phyloP scores from a whole-genome alignment of 2,329 filamentous ascomycete genomes.

The Pseudopithomyces chartarum region DNA sequence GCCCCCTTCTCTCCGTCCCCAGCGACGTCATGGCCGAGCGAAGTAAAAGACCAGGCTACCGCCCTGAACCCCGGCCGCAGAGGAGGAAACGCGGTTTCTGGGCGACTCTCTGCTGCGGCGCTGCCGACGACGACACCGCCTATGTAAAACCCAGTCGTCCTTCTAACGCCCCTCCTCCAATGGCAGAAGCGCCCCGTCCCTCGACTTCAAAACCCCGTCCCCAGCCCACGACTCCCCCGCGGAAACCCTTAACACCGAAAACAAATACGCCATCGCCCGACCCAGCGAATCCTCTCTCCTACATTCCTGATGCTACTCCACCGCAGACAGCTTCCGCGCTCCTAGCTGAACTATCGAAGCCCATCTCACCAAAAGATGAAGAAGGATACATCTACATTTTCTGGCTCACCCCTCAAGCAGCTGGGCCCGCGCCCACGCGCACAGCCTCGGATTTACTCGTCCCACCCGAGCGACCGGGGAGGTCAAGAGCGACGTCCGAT shows the following conservation, averaged over 20 bases:
- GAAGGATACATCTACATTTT: conserved; percentile 97
- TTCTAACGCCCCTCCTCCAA: background rate
- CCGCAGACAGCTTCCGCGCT: conserved; percentile 72
- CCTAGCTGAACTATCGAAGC: conserved; percentile 77
- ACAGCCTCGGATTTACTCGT: conserved; percentile 51
- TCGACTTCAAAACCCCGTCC: background rate
- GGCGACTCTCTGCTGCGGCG: conserved; percentile 49
- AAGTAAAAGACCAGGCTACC: conserved; percentile 22
- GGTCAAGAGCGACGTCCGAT: conserved; percentile 38
- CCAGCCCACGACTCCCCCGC: conserved; percentile 22
- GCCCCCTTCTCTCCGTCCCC: conserved; percentile 52
- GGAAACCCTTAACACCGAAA: conserved; percentile 26
- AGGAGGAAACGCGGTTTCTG: conserved; percentile 46
- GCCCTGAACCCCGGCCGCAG: conserved; percentile 22
- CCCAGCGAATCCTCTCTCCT: conserved; percentile 56
- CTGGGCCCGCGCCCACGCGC: conserved; percentile 58
- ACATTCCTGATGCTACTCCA: conserved; percentile 71
- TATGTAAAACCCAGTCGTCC: no score
- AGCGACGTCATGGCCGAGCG: conserved; percentile 42
- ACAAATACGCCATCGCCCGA: conserved; percentile 25
- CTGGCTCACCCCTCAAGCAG: conserved; percentile 78
- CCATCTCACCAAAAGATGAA: conserved; percentile 74
- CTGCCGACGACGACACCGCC: conserved; percentile 42
- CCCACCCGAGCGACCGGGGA: conserved; percentile 54
- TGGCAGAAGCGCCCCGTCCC: conserved; percentile 19